These are phyloP conservation scores for Podila verticillata DNA, from an alignment of 192 early-diverging fungal species.

Conservation along the genomic window DNA sequence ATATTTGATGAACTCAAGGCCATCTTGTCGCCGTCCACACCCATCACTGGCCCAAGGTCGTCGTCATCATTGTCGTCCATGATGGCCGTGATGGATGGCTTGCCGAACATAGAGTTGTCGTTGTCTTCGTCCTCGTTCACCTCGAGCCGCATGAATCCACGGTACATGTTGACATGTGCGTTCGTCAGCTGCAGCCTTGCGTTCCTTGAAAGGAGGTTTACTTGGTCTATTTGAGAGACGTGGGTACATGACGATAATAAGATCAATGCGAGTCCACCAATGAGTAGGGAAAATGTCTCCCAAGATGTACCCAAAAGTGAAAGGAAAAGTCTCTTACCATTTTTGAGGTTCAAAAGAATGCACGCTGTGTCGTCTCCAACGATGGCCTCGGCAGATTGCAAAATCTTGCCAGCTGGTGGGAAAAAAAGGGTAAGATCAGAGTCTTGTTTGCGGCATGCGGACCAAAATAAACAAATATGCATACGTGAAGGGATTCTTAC, in stretches of 20 bases:
- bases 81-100: slow-evolving; percentile 31
- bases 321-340: slow-evolving; percentile 10
- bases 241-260: background rate
- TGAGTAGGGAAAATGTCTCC: no score
- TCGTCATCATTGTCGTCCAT: slow-evolving; percentile 20
- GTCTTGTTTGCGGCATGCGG: no score
- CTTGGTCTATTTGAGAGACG: slow-evolving; percentile 10
- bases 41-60: background rate
- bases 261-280: no score
- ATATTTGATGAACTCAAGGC: background rate
- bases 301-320: background rate
- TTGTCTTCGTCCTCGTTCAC: slow-evolving; percentile 43
- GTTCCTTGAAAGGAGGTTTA: slow-evolving; percentile 40
- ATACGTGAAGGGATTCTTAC: slow-evolving; percentile 13
- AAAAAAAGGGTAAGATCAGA: background rate
- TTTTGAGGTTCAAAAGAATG: slow-evolving; percentile 49
- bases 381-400: slow-evolving; percentile 47
- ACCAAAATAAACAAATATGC: no score
- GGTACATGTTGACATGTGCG: slow-evolving; percentile 44
- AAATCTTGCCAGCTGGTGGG: slow-evolving; percentile 24
- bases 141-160: slow-evolving; percentile 49
- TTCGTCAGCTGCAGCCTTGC: slow-evolving; percentile 33
- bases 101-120: background rate
- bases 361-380: slow-evolving; percentile 45
- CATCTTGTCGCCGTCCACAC: slow-evolving; percentile 9